Base-by-base conservation (phyloP, 768 basidiomycete genomes). In the Boletus vinaceobasis region DNA sequence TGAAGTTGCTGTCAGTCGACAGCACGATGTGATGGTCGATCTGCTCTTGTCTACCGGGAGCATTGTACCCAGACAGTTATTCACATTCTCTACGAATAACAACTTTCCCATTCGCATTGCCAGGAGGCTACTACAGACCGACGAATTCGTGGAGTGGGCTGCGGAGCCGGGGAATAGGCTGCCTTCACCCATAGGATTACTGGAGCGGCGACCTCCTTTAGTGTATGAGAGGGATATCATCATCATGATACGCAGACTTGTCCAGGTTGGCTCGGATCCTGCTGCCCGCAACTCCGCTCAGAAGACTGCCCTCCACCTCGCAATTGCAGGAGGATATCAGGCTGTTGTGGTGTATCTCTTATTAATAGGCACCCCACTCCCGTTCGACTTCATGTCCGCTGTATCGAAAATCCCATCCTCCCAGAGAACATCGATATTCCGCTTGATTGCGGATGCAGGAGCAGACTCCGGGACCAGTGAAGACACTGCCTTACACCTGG, bases 141-240 rank as follows among this genome's bases (percentile, higher is more conserved):
- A 52, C 11, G 17, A 58, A 40, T 58, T 58, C 11, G 1, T 36
- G 32, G 56, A 58, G 10, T 58, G 57, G 57, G 56, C 57, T 14
- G 6, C 11, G n/a, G 56, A 46, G 17, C 40, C 39, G 8, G 15
- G 39, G 31, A 45, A 47, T 29, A 23, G 5, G 29, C 19, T 47
- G 29, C 49, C 35, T 10, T 58, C 56, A 2, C 49, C 39, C 29
- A 9, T 33, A 6, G 17, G 8, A n/a, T 14, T 57, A 27, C 56
- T 57, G 14, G 40, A 43, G 42, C 56, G 14, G 5, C 46, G 19
- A 19, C 42, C 6, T 57, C 42, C 55, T 1, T 29, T 57, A 46
- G 42, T 7, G 8, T 57, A 57, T 19, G 56, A 57, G 56, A 5
- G 0, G 9, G 55, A 57, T 15, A 33, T 57, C n/a, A 21, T 57